Evolutionary conservation across 768 basidiomycete species (phyloP), one percentile per base, ranked within the genome.

Genomic region (Sporobolomyces roseus): DNA sequence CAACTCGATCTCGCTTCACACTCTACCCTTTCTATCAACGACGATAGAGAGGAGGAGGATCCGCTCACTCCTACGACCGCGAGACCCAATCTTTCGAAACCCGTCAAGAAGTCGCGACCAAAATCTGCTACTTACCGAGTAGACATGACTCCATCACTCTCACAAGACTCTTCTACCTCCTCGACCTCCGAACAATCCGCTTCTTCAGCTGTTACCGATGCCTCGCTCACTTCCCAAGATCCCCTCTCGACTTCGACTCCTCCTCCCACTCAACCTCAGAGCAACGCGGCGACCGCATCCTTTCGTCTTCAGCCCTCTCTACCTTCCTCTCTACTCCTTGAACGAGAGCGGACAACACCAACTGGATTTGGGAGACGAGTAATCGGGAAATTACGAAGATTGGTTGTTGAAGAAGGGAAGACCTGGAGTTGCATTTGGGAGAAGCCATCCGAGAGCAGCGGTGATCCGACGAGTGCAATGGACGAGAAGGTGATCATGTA

Each of bases 351-450:
- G 38, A 36, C 17, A 13, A 23, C 8, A 27, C 25, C 25, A 27
- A 21, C n/a, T 9, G 25, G 5, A 5, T 16, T 38, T 10, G 54
- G 23, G 8, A 10, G 23, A 13, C 33, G 54, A n/a, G 21, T 55
- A 4, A 21, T 21, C 25, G 17, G 30, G 8, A 19, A 41, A 19
- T 2, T 45, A 16, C 27, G 56, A 16, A 43, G 56, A 29, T 29
- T 58, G n/a, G 56, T 58, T 13, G 56, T 45, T 25, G 56, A 58
- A 19, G 56, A 58, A 9, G 41, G 27, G 14, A 41, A 58, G 46
- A 17, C 32, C 16, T 59, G 64, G 55, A 48, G 56, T 29, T 58
- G 49, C 12, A 19, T 59, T 6, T 33, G 49, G 56, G 27, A 23
- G 36, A 33, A 36, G n/a, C n/a, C n/a, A n/a, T n/a, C n/a, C n/a